Evolutionary conservation across 108 stramenopile genomes (phyloP), one percentile per base, ranked within the genome.

Genomic region (Cyclotella distinguenda): DNA sequence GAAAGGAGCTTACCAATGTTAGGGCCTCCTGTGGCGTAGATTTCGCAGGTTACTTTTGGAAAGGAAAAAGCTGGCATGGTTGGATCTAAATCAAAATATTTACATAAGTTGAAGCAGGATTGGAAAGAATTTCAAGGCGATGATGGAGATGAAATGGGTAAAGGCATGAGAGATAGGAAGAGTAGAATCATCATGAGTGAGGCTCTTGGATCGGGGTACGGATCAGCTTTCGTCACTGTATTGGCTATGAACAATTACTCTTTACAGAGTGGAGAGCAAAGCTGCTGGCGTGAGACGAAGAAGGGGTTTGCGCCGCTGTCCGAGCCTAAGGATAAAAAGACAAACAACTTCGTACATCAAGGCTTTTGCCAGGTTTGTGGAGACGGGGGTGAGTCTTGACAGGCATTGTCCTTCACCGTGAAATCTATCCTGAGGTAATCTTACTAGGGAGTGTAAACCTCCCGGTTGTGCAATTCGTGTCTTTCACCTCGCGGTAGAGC

Each of bases 281-380:
- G 84, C 33, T 84, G 83, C 26, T 90, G 83, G 70, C 53, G 82
- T 4, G 87, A 88, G 60, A 72, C 68, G 22, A 81, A 78, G 32
- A 48, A 22, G 16, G 46, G 46, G 2, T 48, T 10, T 48, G 46
- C 46, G 2, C 46, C 54, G 38, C 42, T 23, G 7, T n/a, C 25
- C 18, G 56, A 30, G 11, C 34, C 60, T 6, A 45, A 72, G 35
- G 43, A 76, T 66, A 78, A 83, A 15, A 71, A 65, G 42, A 57
- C 26, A 13, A 38, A 48, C 15, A 34, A 47, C 1, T 81, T 54
- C 32, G 47, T 47, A 42, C 30, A 87, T 52, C 81, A 88, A 43
- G 75, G 66, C 36, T 63, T 75, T 46, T 90, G 87, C 42, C 82
- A 87, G 39, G 66, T 65, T 34, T 94, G 93, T 68, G 80, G 84